Evolutionary conservation across 257 asterid species (phyloP), one percentile per base, ranked within the genome.

Genomic region (Plantago major): DNA sequence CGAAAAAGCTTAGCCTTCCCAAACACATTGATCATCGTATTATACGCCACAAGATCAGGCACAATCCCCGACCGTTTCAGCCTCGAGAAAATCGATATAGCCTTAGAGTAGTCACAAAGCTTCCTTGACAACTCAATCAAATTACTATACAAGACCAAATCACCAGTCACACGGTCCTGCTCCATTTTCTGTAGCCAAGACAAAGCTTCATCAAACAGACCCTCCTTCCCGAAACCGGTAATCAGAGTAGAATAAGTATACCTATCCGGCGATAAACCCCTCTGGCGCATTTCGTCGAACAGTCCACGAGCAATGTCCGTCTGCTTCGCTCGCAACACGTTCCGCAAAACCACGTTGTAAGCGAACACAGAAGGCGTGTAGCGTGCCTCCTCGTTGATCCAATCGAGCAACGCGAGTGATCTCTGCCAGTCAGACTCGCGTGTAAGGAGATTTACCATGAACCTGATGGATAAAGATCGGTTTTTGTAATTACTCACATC

Each of bases 181-280:
- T 93, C 99, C 99, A 93, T 89, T 71, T 79, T 85, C 80, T 89
- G 96, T 59, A 93, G 89, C 99, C 97, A 89, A n/a, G 94, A 84
- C 42, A 93, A 72, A 26, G 97, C 99, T 51, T 89, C 96, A 64
- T 93, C 93, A 63, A 93, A 87, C 37, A 89, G 73, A 7, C 95
- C 92, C 76, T 80, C 88, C 72, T 92, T 93, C 42, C 96, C 97
- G 58, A 89, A 93, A 40, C 77, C 78, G 11, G 96, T 93, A 28
- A 87, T 89, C 28, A 92, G 81, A 7, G 96, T 92, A 0, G 99
- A 92, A 51, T 92, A 92, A 7, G 99, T 86, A 33, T 84, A 92
- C 78, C 84, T 84, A 78, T 92, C 99, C 0, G 97, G 96, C 5
- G 97, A 78, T 38, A 89, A 60, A 22, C 78, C 85, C 66, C 85